Evolutionary conservation across 768 basidiomycete species (phyloP), one percentile per base, ranked within the genome.

Genomic region (Auriculariales sp.): DNA sequence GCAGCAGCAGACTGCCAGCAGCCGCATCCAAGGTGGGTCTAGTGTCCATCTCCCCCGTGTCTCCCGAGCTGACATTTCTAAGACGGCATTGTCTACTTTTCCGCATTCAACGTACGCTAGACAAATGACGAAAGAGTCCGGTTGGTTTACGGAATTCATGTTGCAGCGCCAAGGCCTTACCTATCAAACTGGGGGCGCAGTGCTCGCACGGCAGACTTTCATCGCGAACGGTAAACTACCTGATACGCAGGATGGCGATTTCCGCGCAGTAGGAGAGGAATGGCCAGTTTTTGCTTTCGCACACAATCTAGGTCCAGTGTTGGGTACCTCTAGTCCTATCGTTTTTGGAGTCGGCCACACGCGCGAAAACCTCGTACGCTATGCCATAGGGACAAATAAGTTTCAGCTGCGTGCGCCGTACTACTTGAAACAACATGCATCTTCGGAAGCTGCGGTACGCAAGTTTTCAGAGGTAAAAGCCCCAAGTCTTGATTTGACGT

Each of bases 301-400:
- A 22, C 17, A 17, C 22, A 42, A 49, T 36, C 19, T 53, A 11
- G 48, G 39, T n/a, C 22, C 33, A 9, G 31, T 49, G 12, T n/a
- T 19, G 19, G 27, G 5, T 19, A 24, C 46, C 17, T 10, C 22
- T 25, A 27, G 11, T 1, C 49, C 52, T 11, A 28, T 49, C 25
- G 48, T 49, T 24, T 53, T 49, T 34, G 52, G 31, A 3, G 15
- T 53, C 29, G 52, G 52, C 2, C 48, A 42, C n/a, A 42, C 45
- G 4, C 47, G 52, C 27, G 47, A 49, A 17, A 49, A 32, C 15
- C 25, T 35, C 14, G 36, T 50, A 24, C 33, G 25, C 3, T 30
- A 3, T 30, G 5, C n/a, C 28, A 32, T 5, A 28, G 2, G 46
- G 48, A n/a, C 22, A 17, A 25, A 9, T 44, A 4, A n/a, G n/a